Conservation (phyloP, 805 yeast species). For the Saccharomycopsis selenospora region DNA sequence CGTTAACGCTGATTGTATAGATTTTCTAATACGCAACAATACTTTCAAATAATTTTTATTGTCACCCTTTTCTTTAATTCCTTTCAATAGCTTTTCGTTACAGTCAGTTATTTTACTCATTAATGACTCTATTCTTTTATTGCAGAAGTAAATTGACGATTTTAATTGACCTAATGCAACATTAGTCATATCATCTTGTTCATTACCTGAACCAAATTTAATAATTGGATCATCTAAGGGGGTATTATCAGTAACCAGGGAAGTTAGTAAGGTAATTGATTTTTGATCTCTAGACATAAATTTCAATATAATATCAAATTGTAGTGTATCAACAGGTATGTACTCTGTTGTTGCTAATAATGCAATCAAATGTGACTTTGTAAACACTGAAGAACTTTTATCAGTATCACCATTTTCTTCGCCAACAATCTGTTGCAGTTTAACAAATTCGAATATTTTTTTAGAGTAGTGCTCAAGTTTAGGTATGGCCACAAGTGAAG, state of each 20-base stretch:
- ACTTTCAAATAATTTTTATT: slow-evolving; percentile 16
- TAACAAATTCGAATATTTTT: neutral
- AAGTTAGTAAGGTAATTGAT: neutral
- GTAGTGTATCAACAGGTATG: no score
- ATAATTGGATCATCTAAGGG: slow-evolving; percentile 12
- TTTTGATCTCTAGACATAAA: slow-evolving; percentile 1
- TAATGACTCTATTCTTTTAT: slow-evolving; percentile 6
- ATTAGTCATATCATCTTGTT: neutral
- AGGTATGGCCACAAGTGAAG: slow-evolving; percentile 10
- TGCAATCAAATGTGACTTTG: slow-evolving; percentile 1
- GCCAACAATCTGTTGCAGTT: neutral
- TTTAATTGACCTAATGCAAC: slow-evolving; percentile 15
- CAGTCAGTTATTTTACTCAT: slow-evolving; percentile 6
- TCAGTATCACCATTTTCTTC: no score
- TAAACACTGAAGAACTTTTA: no score
- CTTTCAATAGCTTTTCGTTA: slow-evolving; percentile 4
- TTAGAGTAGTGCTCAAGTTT: slow-evolving; percentile 7
- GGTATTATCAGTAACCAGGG: slow-evolving; percentile 4
- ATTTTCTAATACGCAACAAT: slow-evolving; percentile 12
- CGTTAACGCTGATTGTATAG: slow-evolving; percentile 9
- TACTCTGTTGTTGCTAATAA: neutral
- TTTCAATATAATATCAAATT: neutral
- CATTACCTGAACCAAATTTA: neutral
- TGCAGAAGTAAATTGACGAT: slow-evolving; percentile 4
- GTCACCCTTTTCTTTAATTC: slow-evolving; percentile 1